A percentile compares a stretch with the other conserved stretches of the same genome.
Evolutionary conservation across 2,329 filamentous ascomycete species (phyloP).

Genomic region (Dothidotthia symphoricarpi): DNA sequence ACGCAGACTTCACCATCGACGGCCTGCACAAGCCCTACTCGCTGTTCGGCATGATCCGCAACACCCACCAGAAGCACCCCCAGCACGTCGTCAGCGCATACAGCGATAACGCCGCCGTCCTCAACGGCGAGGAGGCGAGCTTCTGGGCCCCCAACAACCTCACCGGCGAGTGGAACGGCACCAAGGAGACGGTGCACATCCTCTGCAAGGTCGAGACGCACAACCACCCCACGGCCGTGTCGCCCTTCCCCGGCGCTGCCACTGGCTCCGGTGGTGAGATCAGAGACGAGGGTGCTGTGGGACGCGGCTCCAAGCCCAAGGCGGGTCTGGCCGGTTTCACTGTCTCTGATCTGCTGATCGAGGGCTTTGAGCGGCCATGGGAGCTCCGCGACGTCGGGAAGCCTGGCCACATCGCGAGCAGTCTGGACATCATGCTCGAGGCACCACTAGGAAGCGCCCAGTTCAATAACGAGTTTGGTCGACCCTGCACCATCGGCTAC

Average conservation of each 20-base stretch:
- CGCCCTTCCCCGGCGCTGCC: conserved; percentile 86
- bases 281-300: conserved; percentile 90
- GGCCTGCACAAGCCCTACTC: conserved; percentile 74
- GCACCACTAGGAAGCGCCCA: conserved; percentile 91
- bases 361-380: conserved; percentile 80
- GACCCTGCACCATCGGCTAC: conserved; percentile 82
- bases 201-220: conserved; percentile 96
- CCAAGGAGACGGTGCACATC: conserved; percentile 82
- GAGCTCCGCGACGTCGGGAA: conserved; percentile 80
- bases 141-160: conserved; percentile 87
- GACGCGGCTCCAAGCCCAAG: conserved; percentile 87
- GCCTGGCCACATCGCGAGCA: conserved; percentile 88
- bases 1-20: conserved; percentile 93
- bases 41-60: conserved; percentile 93
- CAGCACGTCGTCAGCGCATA: conserved; percentile 90
- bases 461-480: conserved; percentile 97
- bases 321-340: conserved; percentile 90
- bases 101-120: conserved; percentile 95
- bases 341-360: conserved; percentile 91
- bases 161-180: conserved; percentile 84
- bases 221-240: conserved; percentile 95
- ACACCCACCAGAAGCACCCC: conserved; percentile 79
- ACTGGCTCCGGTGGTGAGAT: conserved; percentile 96
- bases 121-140: conserved; percentile 68
- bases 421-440: conserved; percentile 95